These are phyloP conservation scores for Psilocybe subaeruginosa DNA, from an alignment of 768 basidiomycete genomes.

Conservation along the genomic window DNA sequence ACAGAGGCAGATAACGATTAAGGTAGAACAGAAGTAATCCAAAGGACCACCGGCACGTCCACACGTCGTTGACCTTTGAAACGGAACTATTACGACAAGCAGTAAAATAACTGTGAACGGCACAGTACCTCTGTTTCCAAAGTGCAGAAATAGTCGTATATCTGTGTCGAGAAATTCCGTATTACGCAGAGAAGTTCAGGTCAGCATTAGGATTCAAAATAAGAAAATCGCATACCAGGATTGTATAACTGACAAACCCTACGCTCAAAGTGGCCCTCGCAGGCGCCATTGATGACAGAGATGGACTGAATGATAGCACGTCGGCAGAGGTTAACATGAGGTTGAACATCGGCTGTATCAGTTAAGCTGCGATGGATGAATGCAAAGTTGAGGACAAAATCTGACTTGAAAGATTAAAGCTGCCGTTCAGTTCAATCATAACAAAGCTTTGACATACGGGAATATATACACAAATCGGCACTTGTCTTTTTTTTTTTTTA, in stretches of 20 bases:
- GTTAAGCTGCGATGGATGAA: too few relatives aligned
- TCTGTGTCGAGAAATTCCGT: not conserved
- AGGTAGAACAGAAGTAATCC: conserved; percentile 12
- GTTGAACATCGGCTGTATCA: too few relatives aligned
- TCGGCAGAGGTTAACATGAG: too few relatives aligned
- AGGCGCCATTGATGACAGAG: not conserved
- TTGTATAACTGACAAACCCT: conserved; percentile 1
- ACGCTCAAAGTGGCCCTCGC: not conserved
- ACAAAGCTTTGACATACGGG: too few relatives aligned
- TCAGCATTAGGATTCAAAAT: not conserved
- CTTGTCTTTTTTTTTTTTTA: too few relatives aligned
- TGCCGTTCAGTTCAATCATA: too few relatives aligned
- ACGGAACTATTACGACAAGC: not conserved
- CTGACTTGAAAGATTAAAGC: too few relatives aligned
- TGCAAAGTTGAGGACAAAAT: too few relatives aligned
- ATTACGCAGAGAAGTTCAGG: not conserved
- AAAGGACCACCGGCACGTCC: conserved; percentile 3
- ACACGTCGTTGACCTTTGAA: conserved; percentile 8
- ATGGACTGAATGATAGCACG: not conserved
- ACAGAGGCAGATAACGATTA: conserved; percentile 11
- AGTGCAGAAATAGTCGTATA: conserved; percentile 10
- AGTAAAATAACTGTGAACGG: not conserved
- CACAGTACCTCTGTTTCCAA: conserved; percentile 3
- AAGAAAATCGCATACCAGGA: not conserved
- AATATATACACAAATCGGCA: too few relatives aligned